Conservation (phyloP, 768 basidiomycete genomes). For the Imleria badia region DNA sequence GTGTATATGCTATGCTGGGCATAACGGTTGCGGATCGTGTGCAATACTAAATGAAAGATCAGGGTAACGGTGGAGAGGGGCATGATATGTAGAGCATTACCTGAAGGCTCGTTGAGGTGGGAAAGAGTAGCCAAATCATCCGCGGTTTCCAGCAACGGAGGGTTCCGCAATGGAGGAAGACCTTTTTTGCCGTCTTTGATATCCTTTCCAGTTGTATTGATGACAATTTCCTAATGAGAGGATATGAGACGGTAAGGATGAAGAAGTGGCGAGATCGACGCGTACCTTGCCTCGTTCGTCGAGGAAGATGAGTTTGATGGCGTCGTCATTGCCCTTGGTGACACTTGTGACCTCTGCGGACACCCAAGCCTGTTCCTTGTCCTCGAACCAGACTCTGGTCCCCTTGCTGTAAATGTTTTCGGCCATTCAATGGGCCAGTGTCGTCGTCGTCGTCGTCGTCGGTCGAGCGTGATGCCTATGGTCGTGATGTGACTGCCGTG, state of each 20-base stretch:
- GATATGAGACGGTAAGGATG: not conserved
- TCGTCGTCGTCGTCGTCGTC: constrained; percentile 21
- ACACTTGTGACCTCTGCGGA: constrained; percentile 78
- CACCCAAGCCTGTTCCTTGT: constrained; percentile 94
- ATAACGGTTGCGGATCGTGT: constrained; percentile 96
- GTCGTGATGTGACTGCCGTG: constrained; percentile 27
- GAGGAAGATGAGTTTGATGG: constrained; percentile 79
- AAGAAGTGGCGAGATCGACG: constrained; percentile 14
- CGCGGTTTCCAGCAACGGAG: constrained; percentile 92
- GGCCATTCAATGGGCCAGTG: constrained; percentile 67
- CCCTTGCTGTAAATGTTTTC: constrained; percentile 92
- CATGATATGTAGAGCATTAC: constrained; percentile 42
- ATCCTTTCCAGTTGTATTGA: constrained; percentile 77
- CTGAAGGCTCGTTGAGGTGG: constrained; percentile 96
- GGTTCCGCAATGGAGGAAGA: constrained; percentile 93
- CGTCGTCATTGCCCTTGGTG: constrained; percentile 63
- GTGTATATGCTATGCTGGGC: constrained; percentile 98
- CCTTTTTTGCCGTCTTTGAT: constrained; percentile 78
- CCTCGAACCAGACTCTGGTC: constrained; percentile 89
- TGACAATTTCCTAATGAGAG: constrained; percentile 61
- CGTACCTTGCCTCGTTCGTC: constrained; percentile 91
- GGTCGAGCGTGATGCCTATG: constrained; percentile 13
- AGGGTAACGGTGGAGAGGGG: not conserved
- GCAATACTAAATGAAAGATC: constrained; percentile 61
- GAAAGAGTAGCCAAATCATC: constrained; percentile 98